Conservation (phyloP, 2,329 filamentous ascomycete genomes). For the Uncinocarpus reesii region DNA sequence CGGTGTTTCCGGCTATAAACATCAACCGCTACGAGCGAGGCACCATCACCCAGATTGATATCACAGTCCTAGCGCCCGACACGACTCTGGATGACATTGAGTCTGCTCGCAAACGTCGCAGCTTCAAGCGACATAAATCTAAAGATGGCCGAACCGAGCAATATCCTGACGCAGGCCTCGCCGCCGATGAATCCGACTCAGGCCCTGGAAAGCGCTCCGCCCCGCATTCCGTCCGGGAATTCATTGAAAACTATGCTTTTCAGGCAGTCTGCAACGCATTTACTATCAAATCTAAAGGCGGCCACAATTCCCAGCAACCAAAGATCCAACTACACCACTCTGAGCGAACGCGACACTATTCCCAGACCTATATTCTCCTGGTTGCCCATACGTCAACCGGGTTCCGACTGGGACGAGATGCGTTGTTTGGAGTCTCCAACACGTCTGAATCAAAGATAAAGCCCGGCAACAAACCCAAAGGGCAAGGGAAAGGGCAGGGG, state of each 20-base stretch:
- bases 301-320: background rate
- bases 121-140: background rate
- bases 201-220: background rate
- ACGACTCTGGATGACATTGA: background rate
- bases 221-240: constrained; percentile 11
- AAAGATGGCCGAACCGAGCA: too few species aligned
- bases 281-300: background rate
- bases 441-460: constrained; percentile 7
- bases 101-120: background rate
- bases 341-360: constrained; percentile 36
- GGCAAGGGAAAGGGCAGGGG: constrained; percentile 7
- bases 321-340: constrained; percentile 26
- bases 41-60: constrained; percentile 27
- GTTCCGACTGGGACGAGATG: constrained; percentile 44
- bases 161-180: too few species aligned
- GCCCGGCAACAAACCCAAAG: background rate
- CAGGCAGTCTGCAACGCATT: constrained; percentile 8
- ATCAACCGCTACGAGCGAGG: constrained; percentile 25
- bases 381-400: constrained; percentile 43
- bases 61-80: constrained; percentile 34
- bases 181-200: background rate
- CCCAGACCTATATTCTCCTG: constrained; percentile 45
- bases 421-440: constrained; percentile 28
- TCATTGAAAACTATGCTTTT: constrained; percentile 9
- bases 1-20: constrained; percentile 27